Percentiles rank a stretch among this genome's conserved stretches.
Evolutionary conservation across 108 stramenopile genomes (phyloP).

Genomic region (Nannochloropsis salina): DNA sequence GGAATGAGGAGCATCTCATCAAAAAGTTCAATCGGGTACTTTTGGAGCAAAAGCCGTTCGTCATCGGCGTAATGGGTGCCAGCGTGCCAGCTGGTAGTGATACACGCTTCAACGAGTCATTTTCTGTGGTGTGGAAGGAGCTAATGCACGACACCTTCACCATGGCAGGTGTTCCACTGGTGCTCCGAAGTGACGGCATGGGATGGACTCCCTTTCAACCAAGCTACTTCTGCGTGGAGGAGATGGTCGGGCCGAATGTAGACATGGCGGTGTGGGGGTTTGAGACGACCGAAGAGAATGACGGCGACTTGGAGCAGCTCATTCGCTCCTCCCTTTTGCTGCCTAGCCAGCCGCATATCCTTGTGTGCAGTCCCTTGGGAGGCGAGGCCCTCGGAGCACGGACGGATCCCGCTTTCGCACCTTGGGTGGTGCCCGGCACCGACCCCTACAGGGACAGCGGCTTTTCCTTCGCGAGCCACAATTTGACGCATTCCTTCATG

Average conservation of each 20-base stretch:
- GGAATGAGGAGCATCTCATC: conserved; percentile 17
- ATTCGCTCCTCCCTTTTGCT: neutral
- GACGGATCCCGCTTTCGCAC: neutral
- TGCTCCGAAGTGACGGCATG: neutral
- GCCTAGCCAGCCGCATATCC: neutral
- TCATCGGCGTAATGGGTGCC: neutral
- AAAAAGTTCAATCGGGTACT: conserved; percentile 16
- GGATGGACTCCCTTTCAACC: neutral
- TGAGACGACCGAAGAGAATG: neutral
- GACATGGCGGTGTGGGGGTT: neutral
- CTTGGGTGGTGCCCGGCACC: neutral
- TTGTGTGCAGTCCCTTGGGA: neutral
- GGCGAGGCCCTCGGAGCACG: neutral
- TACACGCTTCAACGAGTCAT: neutral
- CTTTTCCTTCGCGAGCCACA: neutral
- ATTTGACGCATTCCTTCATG: neutral
- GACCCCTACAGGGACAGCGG: neutral
- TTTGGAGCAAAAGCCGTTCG: neutral
- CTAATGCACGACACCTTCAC: neutral
- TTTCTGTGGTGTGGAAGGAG: neutral
- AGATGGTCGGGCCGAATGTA: neutral
- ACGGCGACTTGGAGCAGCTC: neutral
- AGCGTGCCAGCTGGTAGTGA: neutral
- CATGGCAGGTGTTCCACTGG: neutral
- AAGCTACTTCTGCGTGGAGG: neutral